Percentiles rank a stretch among this genome's conserved stretches.
These are phyloP conservation scores for Cercophora newfieldiana DNA, from an alignment of 495 filamentous ascomycete species.

Conservation along the genomic window DNA sequence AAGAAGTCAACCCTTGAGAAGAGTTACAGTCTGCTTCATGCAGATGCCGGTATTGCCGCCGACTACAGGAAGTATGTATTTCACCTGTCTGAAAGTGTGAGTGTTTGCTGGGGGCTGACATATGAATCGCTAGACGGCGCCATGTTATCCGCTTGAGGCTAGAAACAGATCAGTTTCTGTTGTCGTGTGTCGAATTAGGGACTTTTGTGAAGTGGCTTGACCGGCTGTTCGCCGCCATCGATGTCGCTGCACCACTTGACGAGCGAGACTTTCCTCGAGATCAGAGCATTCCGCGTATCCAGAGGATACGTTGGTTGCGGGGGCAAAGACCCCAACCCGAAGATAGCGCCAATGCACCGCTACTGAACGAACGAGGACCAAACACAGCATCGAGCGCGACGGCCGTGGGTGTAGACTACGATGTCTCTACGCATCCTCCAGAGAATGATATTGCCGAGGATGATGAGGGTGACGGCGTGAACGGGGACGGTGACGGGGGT, in stretches of 20 bases:
- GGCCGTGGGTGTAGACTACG: neutral
- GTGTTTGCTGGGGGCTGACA: neutral
- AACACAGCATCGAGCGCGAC: neutral
- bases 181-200: slow-evolving; percentile 54
- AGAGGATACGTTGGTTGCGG: slow-evolving; percentile 40
- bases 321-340: slow-evolving; percentile 30
- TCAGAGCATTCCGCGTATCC: slow-evolving; percentile 51
- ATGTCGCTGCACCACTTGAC: slow-evolving; percentile 62
- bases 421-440: slow-evolving; percentile 17
- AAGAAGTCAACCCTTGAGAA: slow-evolving; percentile 49
- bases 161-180: slow-evolving; percentile 64
- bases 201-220: slow-evolving; percentile 60
- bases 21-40: slow-evolving; percentile 63
- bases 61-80: slow-evolving; percentile 59
- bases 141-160: slow-evolving; percentile 62
- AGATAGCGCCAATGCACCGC: slow-evolving; percentile 29
- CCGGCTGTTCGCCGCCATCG: slow-evolving; percentile 63
- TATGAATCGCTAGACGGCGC: slow-evolving; percentile 41
- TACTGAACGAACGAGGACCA: slow-evolving; percentile 22
- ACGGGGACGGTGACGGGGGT: slow-evolving; percentile 21
- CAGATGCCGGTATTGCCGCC: slow-evolving; percentile 63
- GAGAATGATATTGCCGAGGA: slow-evolving; percentile 2
- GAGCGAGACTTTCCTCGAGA: slow-evolving; percentile 59
- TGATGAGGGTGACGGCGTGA: neutral
- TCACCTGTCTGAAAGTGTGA: neutral